Evolutionary conservation across 371 early-diverging fungal genomes (phyloP), one percentile per base, ranked within the genome.

Genomic region (Funneliformis caledonium): DNA sequence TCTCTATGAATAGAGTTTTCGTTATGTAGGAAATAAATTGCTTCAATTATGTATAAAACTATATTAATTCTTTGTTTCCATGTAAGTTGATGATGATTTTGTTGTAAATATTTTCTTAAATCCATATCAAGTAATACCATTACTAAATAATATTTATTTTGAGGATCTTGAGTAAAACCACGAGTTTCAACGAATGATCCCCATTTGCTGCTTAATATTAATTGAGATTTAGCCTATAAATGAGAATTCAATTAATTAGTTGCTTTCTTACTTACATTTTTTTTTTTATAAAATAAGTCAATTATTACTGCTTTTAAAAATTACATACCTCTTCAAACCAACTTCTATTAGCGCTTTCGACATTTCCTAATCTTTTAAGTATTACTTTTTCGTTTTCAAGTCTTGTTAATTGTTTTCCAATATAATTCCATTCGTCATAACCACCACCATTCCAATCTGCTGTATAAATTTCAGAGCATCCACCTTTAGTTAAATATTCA

Each of bases 131-230:
- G 3, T 19, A 8, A 7, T 12, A 19, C 14, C 8, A 74, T 26
- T n/a, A 74, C 74, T 14, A 74, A 31, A 37, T 42, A 74, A 31
- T 74, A 14, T n/a, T 56, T 22, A 22, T n/a, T 74, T 7, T 1
- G 4, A 31, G 48, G 47, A 45, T 73, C 59, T 73, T 50, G 52
- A 14, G 74, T 74, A n/a, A 74, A 4, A 26, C 74, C 74, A 74
- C 6, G 12, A 0, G 45, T 26, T 26, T 26, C 26, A 26, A 10
- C 52, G 4, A 26, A 16, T 33, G 9, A 2, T 62, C 10, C 11
- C 6, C 10, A 62, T 26, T n/a, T 62, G 9, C 12, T n/a, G 22
- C 33, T 22, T 22, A 64, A 12, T 8, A 22, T 64, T 22, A 64
- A 31, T 22, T 33, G 9, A 22, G 33, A 64, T 31, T 11, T 5